A percentile compares a stretch with the other conserved stretches of the same genome.
These are phyloP conservation scores for Xylaria sp. DNA, from an alignment of 2,329 filamentous ascomycete species.

Conservation along the genomic window DNA sequence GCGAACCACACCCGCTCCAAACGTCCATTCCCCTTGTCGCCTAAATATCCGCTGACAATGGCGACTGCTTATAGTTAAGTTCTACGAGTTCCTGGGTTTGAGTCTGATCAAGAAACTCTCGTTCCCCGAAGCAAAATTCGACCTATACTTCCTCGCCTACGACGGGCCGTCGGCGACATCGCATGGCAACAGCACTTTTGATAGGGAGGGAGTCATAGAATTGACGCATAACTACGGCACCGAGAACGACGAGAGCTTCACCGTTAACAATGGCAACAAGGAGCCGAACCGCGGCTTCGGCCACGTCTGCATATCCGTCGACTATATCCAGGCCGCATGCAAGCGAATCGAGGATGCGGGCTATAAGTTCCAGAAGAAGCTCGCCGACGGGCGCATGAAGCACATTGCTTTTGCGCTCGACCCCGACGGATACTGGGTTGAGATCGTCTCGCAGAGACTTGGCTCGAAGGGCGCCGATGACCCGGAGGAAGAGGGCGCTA, in stretches of 20 bases:
- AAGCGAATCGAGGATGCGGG: slow-evolving; percentile 88
- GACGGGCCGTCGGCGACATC: slow-evolving; percentile 80
- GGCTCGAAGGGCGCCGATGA: slow-evolving; percentile 60
- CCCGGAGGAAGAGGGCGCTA: slow-evolving; percentile 75
- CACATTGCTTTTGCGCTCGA: slow-evolving; percentile 91
- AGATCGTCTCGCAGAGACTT: slow-evolving; percentile 78
- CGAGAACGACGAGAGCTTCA: slow-evolving; percentile 83
- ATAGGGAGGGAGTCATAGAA: slow-evolving; percentile 91
- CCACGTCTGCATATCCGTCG: slow-evolving; percentile 84
- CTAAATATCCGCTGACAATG: background rate
- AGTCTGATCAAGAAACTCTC: slow-evolving; percentile 81
- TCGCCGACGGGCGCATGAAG: slow-evolving; percentile 86
- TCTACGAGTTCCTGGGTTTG: slow-evolving; percentile 94
- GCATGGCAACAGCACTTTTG: slow-evolving; percentile 74
- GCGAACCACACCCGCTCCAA: background rate
- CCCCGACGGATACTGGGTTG: slow-evolving; percentile 88
- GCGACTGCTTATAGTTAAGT: slow-evolving; percentile 69
- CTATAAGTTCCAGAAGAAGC: slow-evolving; percentile 94
- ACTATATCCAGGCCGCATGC: slow-evolving; percentile 90
- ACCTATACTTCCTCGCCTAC: slow-evolving; percentile 95
- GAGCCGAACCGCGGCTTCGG: slow-evolving; percentile 87
- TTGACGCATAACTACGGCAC: slow-evolving; percentile 88
- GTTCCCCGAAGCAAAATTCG: slow-evolving; percentile 89
- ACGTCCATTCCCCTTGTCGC: background rate
- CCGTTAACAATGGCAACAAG: slow-evolving; percentile 87